Conservation (phyloP, 768 basidiomycete genomes). For the Mycena rebaudengoi region DNA sequence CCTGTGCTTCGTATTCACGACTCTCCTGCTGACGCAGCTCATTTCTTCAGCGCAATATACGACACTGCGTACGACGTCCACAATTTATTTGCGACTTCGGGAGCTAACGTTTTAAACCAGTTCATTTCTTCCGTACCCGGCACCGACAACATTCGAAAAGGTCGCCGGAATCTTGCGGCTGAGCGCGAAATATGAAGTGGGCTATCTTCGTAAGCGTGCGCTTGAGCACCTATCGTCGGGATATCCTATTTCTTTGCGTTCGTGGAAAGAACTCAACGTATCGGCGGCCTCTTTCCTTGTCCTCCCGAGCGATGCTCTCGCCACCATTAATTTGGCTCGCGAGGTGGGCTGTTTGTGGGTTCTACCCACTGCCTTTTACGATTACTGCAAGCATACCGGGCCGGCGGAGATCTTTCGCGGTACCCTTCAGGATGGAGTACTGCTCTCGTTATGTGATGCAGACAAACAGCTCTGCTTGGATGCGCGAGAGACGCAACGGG, state of each 20-base stretch:
- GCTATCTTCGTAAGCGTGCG: constrained; percentile 23
- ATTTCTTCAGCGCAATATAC: constrained; percentile 29
- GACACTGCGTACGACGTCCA: constrained; percentile 18
- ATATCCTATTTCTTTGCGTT: constrained; percentile 26
- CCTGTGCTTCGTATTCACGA: constrained; percentile 27
- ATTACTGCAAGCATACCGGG: constrained; percentile 18
- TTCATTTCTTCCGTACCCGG: constrained; percentile 28
- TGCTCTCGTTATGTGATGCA: background rate
- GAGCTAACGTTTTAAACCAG: background rate
- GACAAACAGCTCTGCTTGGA: constrained; percentile 4
- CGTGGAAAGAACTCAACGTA: constrained; percentile 20
- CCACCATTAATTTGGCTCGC: constrained; percentile 27
- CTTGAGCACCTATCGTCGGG: constrained; percentile 28
- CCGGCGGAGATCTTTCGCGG: constrained; percentile 8
- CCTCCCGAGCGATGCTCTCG: constrained; percentile 23
- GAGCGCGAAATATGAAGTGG: constrained; percentile 31
- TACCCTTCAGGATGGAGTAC: background rate
- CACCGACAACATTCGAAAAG: constrained; percentile 21
- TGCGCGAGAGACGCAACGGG: background rate
- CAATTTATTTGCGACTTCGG: background rate
- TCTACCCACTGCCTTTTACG: constrained; percentile 30
- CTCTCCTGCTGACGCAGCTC: constrained; percentile 16
- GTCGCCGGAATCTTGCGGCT: constrained; percentile 30
- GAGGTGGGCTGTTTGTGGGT: constrained; percentile 28
- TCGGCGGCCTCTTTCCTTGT: constrained; percentile 23